A percentile compares a stretch with the other conserved stretches of the same genome.
phyloP scores from a whole-genome alignment of 331 rosid species.

The Quercus lobata region DNA sequence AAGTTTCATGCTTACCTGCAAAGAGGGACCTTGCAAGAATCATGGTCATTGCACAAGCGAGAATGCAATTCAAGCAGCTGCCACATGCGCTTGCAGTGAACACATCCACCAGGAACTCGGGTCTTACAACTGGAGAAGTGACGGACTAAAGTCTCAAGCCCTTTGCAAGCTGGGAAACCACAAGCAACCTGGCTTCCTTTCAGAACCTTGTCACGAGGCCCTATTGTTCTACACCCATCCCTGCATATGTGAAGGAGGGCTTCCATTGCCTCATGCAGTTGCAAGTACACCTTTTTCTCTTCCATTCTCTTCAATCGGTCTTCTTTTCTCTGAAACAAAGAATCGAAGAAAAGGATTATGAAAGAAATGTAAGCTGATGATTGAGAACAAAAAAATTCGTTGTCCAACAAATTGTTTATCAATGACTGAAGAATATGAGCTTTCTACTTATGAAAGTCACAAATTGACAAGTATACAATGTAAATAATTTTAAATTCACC shows the following conservation, averaged over 20 bases:
- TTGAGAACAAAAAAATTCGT: background rate
- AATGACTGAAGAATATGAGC: no score
- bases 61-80: conserved; percentile 60
- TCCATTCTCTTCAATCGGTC: conserved; percentile 31
- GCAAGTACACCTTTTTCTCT: conserved; percentile 42
- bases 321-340: conserved; percentile 32
- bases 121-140: conserved; percentile 49
- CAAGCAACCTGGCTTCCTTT: conserved; percentile 30
- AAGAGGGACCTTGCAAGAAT: conserved; percentile 53
- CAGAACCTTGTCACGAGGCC: conserved; percentile 44
- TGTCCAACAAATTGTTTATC: no score
- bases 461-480: no score
- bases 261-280: conserved; percentile 56
- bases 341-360: background rate
- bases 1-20: conserved; percentile 26
- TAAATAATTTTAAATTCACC: no score
- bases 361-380: background rate
- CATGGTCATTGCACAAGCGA: conserved; percentile 42
- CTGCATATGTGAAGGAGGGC: conserved; percentile 53
- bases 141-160: conserved; percentile 46
- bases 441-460: no score
- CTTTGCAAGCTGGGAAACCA: conserved; percentile 48
- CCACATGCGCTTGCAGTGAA: conserved; percentile 66
- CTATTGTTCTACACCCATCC: conserved; percentile 57
- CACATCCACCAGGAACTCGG: conserved; percentile 44